Conservation (phyloP, 2,329 filamentous ascomycete genomes). For the Trichoderma brevicompactum region DNA sequence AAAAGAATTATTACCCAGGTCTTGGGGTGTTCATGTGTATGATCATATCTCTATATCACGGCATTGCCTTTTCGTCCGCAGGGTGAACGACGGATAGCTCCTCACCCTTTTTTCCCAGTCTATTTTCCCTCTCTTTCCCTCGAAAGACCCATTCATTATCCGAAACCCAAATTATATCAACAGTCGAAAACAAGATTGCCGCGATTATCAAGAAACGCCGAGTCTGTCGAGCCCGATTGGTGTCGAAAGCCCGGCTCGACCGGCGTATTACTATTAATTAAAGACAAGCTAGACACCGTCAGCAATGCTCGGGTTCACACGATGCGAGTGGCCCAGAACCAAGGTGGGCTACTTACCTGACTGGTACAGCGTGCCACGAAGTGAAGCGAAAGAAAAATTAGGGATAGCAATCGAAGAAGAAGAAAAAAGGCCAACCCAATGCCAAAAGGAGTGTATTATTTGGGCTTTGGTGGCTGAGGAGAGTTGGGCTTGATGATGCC, state of each 20-base stretch:
- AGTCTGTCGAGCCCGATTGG: not conserved
- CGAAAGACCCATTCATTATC: constrained; percentile 8
- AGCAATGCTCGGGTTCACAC: not conserved
- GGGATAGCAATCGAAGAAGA: constrained; percentile 16
- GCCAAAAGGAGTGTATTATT: constrained; percentile 30
- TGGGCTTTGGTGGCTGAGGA: constrained; percentile 44
- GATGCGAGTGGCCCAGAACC: not conserved
- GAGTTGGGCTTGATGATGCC: constrained; percentile 44
- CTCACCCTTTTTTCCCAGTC: constrained; percentile 26
- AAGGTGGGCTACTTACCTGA: constrained; percentile 14
- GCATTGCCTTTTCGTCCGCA: constrained; percentile 26
- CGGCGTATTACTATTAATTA: constrained; percentile 25
- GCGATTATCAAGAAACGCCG: constrained; percentile 12
- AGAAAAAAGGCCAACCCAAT: not conserved
- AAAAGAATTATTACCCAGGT: constrained; percentile 28
- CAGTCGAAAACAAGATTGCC: constrained; percentile 17
- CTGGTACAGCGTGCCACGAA: constrained; percentile 27
- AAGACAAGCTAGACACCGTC: not conserved
- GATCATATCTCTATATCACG: constrained; percentile 28
- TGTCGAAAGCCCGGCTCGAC: constrained; percentile 13
- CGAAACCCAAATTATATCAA: constrained; percentile 20
- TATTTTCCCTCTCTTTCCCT: constrained; percentile 27
- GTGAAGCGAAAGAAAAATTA: constrained; percentile 7
- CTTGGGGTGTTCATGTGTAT: constrained; percentile 29
- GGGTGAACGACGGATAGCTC: constrained; percentile 28